Evolutionary conservation across 2,329 filamentous ascomycete genomes (phyloP).

Genomic region (Penicillium digitatum): DNA sequence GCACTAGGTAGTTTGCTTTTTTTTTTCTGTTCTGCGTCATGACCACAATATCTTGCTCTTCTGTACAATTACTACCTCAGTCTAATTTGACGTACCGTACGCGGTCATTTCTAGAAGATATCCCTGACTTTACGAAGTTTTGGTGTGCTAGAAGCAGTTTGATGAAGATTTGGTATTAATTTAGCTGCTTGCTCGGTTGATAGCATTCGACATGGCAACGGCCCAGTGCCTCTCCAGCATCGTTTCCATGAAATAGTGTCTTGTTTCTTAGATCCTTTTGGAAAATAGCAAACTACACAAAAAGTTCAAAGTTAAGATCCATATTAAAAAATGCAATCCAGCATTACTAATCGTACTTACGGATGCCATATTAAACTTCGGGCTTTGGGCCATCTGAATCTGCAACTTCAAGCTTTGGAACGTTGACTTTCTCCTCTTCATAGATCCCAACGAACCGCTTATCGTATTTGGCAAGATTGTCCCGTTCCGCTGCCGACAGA

Average conservation of each 20-base stretch:
- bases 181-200: background rate
- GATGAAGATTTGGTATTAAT: background rate
- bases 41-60: slow-evolving; percentile 4
- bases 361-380: background rate
- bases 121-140: background rate
- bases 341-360: background rate
- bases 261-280: background rate
- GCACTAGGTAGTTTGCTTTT: slow-evolving; percentile 27
- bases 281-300: background rate
- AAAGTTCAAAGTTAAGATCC: background rate
- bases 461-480: background rate
- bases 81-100: slow-evolving; percentile 6
- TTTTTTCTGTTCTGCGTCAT: slow-evolving; percentile 1
- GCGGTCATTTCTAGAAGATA: background rate
- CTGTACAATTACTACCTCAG: slow-evolving; percentile 7
- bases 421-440: background rate
- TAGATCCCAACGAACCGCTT: background rate
- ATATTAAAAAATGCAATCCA: background rate
- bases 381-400: background rate
- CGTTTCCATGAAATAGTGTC: background rate
- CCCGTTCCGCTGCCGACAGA: background rate
- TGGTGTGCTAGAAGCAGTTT: background rate
- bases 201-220: background rate
- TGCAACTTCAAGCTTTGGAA: background rate
- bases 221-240: background rate